Percentiles rank a stretch among this genome's conserved stretches.
Conservation (phyloP, 2,329 filamentous ascomycete genomes). For the Aaosphaeria arxii region DNA sequence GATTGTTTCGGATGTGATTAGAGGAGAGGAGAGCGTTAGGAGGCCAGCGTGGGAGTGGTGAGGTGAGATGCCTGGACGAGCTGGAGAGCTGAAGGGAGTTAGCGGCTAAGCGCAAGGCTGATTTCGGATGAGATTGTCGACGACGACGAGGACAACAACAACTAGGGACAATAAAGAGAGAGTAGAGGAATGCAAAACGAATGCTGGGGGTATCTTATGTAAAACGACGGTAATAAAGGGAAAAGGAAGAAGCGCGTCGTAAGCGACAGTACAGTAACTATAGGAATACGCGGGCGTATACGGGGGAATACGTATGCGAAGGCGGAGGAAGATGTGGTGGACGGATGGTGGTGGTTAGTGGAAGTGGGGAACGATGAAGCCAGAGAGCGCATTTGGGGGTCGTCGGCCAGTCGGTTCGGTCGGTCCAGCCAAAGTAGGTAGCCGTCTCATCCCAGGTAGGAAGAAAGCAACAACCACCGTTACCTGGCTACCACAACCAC, state of each 20-base stretch:
- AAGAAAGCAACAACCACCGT: too few species aligned
- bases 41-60: conserved; percentile 50
- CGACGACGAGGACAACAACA: conserved; percentile 1
- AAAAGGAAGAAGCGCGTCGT: conserved; percentile 1
- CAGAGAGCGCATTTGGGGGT: too few species aligned
- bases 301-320: too few species aligned
- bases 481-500: too few species aligned
- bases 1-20: conserved; percentile 39
- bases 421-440: too few species aligned
- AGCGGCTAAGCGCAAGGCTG: conserved; percentile 14
- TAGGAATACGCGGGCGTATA: too few species aligned
- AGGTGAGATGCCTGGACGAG: conserved; percentile 42
- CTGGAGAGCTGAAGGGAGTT: conserved; percentile 29
- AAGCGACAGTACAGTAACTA: too few species aligned
- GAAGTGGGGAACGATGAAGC: too few species aligned
- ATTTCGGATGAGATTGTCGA: background rate
- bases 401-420: too few species aligned
- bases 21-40: conserved; percentile 49
- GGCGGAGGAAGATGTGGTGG: too few species aligned
- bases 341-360: too few species aligned
- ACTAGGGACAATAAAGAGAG: background rate
- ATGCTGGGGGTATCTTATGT: conserved; percentile 2
- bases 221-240: background rate
- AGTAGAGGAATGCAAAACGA: conserved; percentile 7
- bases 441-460: too few species aligned